Conservation (phyloP, 352 stramenopile genomes). For the Pythium brachiatum region DNA sequence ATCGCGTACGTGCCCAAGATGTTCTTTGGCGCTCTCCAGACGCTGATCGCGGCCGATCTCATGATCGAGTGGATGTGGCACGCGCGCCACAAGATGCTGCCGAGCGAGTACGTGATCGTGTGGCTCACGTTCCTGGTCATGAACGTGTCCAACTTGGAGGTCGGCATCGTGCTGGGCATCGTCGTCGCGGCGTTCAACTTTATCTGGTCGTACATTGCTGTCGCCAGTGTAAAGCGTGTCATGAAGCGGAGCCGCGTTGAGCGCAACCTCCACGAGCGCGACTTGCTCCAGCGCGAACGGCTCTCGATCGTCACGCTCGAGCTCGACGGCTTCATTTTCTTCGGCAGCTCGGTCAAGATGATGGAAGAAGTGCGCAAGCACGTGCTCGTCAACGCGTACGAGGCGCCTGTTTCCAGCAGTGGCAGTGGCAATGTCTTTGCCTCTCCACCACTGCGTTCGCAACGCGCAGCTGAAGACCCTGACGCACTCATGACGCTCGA, state of each 20-base stretch:
- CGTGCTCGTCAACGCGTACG: slow-evolving; percentile 53
- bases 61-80: slow-evolving; percentile 96
- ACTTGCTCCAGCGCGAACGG: slow-evolving; percentile 61
- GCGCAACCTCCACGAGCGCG: slow-evolving; percentile 71
- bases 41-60: slow-evolving; percentile 96
- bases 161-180: slow-evolving; percentile 94
- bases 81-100: slow-evolving; percentile 81
- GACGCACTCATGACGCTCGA: slow-evolving; percentile 66
- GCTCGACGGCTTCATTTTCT: slow-evolving; percentile 87
- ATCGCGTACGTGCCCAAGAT: slow-evolving; percentile 96
- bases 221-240: slow-evolving; percentile 69
- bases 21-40: slow-evolving; percentile 97
- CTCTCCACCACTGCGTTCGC: slow-evolving; percentile 19
- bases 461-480: slow-evolving; percentile 9
- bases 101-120: slow-evolving; percentile 92
- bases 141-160: slow-evolving; percentile 92
- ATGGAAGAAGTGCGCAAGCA: slow-evolving; percentile 86
- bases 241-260: slow-evolving; percentile 82
- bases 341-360: slow-evolving; percentile 84
- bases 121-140: slow-evolving; percentile 94
- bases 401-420: slow-evolving; percentile 1
- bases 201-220: slow-evolving; percentile 78
- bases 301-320: slow-evolving; percentile 86
- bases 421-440: slow-evolving; percentile 2
- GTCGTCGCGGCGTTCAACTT: slow-evolving; percentile 88